Evolutionary conservation across 495 filamentous ascomycete genomes (phyloP), one percentile per base, ranked within the genome.

Genomic region (Parachaetomium inaequale): DNA sequence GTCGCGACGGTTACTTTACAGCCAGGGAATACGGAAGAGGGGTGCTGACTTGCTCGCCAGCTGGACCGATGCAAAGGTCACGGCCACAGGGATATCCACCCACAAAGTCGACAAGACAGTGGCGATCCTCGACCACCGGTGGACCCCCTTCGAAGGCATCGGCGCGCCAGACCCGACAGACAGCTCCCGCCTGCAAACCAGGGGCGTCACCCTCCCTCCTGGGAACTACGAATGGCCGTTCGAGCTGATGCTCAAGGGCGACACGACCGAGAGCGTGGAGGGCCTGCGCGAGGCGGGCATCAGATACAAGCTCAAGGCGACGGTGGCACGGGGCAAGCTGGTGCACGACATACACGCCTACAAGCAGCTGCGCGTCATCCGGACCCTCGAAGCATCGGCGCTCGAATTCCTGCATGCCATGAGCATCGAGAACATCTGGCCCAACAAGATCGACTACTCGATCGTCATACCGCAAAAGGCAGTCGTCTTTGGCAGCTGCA

Each of bases 361-460:
- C 62, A 91, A 89, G 71, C 90, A 91, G 49, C 75, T 98, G 56
- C 85, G 94, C 21, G 87, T 98, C 61, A 88, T 98, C 50, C 82
- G 94, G 55, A 97, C 93, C 4, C 76, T 96, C 54, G 88, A 91
- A 34, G 81, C 89, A 17, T 87, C 88, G 43, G 87, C 90, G 31
- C 80, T 94, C 60, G 93, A 96, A 70, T 80, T 94, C 62, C 84
- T 88, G 19, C 89, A 94, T 70, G 88, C 89, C 12, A 92, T 93
- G 90, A 92, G 88, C n/a, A 87, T 96, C 55, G 90, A 96, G 72
- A 96, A 96, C 68, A 84, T 94, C 58, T 98, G 94, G 94, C 85
- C 89, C 12, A 90, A 93, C 74, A 98, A 98, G 78, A 84, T 97
- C 67, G 87, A 94, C 69, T 98, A 98, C 72, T 89, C 88, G 7